A percentile compares a stretch with the other conserved stretches of the same genome.
These are phyloP conservation scores for Cardamine chenopodiifolia DNA, from an alignment of 345 rosid genomes.

Conservation along the genomic window DNA sequence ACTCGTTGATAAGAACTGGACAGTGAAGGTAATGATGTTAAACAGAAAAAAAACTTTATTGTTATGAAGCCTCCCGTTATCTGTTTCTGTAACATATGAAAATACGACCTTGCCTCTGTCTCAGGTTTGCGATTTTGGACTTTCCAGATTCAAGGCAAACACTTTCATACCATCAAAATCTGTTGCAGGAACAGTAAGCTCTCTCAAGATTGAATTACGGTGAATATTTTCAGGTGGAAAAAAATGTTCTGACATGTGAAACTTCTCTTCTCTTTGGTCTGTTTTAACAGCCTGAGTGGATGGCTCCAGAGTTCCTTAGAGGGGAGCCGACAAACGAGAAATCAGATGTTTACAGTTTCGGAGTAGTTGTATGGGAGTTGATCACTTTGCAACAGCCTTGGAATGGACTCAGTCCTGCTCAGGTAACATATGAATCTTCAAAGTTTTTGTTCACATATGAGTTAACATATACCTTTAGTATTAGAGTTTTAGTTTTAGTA, in stretches of 20 bases:
- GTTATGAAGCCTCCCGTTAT: not conserved
- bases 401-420: conserved; percentile 91
- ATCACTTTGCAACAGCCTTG: conserved; percentile 91
- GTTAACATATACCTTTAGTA: not conserved
- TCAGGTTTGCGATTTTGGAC: conserved; percentile 94
- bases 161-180: conserved; percentile 91
- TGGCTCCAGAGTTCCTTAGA: conserved; percentile 98
- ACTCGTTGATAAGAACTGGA: conserved; percentile 96
- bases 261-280: conserved; percentile 47
- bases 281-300: conserved; percentile 95
- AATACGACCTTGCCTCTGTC: not conserved
- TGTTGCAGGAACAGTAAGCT: conserved; percentile 94
- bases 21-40: conserved; percentile 67
- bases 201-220: conserved; percentile 12
- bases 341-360: conserved; percentile 93
- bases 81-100: conserved; percentile 1
- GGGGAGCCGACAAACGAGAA: conserved; percentile 98
- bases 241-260: conserved; percentile 40
- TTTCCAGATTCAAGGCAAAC: conserved; percentile 92
- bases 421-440: conserved; percentile 35
- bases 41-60: not conserved
- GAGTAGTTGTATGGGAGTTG: conserved; percentile 94
- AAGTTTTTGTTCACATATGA: not conserved
- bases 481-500: not conserved
- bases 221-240: conserved; percentile 35